These are phyloP conservation scores for Microcyclosporella mali DNA, from an alignment of 2,329 filamentous ascomycete genomes.

Conservation along the genomic window DNA sequence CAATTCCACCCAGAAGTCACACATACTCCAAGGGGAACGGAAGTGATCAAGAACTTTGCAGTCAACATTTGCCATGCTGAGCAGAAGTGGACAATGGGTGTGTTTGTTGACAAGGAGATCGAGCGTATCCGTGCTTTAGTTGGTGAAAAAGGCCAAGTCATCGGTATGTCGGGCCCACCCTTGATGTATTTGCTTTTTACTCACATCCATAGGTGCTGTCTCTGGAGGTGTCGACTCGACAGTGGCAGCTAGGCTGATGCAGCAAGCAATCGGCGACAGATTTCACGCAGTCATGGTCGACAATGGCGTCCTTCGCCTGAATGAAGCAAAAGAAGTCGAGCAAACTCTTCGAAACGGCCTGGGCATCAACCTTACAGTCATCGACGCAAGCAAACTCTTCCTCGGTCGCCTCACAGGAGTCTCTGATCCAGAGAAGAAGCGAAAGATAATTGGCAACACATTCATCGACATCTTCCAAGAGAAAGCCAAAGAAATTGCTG, in stretches of 20 bases:
- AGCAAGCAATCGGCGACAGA: conserved; percentile 75
- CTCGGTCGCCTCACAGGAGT: conserved; percentile 70
- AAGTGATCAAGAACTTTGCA: conserved; percentile 75
- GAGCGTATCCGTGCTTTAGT: conserved; percentile 72
- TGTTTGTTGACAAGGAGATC: conserved; percentile 78
- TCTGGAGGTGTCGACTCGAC: conserved; percentile 85
- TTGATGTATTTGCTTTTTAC: too few species aligned
- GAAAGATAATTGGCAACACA: conserved; percentile 80
- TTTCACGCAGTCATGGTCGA: conserved; percentile 83
- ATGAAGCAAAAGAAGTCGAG: conserved; percentile 79
- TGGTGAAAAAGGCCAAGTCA: conserved; percentile 73
- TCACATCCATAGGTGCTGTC: conserved; percentile 47
- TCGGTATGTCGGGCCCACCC: conserved; percentile 36
- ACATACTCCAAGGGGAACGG: conserved; percentile 62
- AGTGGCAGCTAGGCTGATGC: conserved; percentile 79
- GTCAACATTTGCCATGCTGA: conserved; percentile 72
- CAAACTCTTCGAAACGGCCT: conserved; percentile 71
- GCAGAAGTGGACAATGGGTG: conserved; percentile 77
- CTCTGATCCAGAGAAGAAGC: conserved; percentile 72
- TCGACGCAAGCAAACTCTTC: conserved; percentile 73
- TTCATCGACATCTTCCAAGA: conserved; percentile 81
- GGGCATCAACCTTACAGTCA: conserved; percentile 83
- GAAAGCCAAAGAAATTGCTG: conserved; percentile 69
- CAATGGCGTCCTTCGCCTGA: conserved; percentile 76
- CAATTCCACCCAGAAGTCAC: conserved; percentile 88